Evolutionary conservation across 106 monocot species (phyloP), one percentile per base, ranked within the genome.

Genomic region (Xerophyta viscosa): DNA sequence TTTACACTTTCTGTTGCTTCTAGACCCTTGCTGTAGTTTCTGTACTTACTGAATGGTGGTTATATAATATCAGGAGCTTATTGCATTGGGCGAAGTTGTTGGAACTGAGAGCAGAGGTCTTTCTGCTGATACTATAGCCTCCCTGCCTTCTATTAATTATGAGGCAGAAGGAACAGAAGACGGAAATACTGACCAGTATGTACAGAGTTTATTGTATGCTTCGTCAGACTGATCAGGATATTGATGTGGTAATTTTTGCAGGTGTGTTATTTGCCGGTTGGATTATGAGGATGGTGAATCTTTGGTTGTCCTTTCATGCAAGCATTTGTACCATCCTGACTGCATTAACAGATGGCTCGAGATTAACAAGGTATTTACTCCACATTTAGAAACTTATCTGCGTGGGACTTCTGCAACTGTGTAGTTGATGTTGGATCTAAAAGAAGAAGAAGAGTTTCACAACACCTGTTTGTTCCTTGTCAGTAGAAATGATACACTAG

Each of bases 51-150:
- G n/a, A n/a, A n/a, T n/a, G n/a, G n/a, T n/a, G n/a, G n/a, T n/a
- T n/a, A n/a, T n/a, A n/a, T n/a, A n/a, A n/a, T n/a, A 8, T 39
- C 50, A 76, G 76, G 76, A 76, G 24, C 27, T 76, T 21, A 37
- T 76, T 27, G 76, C 76, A 42, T 59, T 75, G 46, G 94, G 94
- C 41, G 94, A 96, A 51, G 81, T 72, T 29, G 78, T 96, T 51
- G 94, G 94, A 58, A 85, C 84, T 23, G 88, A 84, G 64, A 84
- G 64, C 55, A 81, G 94, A 65, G 94, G 94, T 2, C 84, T 88
- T 26, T 85, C 94, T 52, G 67, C 69, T 56, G 81, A 81, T 54
- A 77, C 61, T 33, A 84, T 96, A 67, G 84, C 84, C 12, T 75
- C 84, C 54, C 66, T 96, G 61, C 81, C 84, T 48, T 96, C 81